Base-by-base conservation (phyloP, 441 rosid species). In the Euphorbia corollata region DNA sequence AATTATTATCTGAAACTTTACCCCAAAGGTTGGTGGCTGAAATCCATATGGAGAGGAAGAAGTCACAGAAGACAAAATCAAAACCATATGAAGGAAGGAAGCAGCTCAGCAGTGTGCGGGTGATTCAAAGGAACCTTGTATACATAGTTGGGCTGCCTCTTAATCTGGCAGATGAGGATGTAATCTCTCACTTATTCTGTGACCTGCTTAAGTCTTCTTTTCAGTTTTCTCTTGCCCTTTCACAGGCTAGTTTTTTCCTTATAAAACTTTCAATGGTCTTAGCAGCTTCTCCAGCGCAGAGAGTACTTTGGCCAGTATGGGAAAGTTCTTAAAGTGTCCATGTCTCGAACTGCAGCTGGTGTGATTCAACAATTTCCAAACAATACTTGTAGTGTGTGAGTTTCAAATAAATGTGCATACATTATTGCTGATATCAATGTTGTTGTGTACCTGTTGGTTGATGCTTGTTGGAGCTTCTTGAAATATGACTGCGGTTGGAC, bases 221-320 rank as follows among this genome's bases (percentile, higher is more conserved):
- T 18, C 3, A 2, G 59, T 19, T 20, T 54, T 53, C 22, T 27
- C 45, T 51, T 18, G 55, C 22, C 60, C 11, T 27, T 15, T 59
- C 20, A 3, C 11, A 45, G 32, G 23, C 15, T 34, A 59, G 41
- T 38, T 0, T 30, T 38, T 0, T 30, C 38, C 23, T 72, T 47
- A 73, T 15, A 9, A 61, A 27, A 56, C 16, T 61, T 60, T 59
- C 27, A 2, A 27, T 36, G 59, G 69, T 67, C 67, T 68, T 63
- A 54, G 68, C 83, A 85, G 90, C 79, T 85, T 68, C 86, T 85
- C 68, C 83, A 83, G 63, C 84, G 48, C 9, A 87, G 64, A 74
- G 97, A 90, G 36, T 90, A 84, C 73, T 90, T 88, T 76, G 87
- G 89, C 41, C 92, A 85, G 65, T 90, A 90, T 82, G 95, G 97